Conservation (phyloP, 345 rosid genomes). For the Euphorbia tirucalli region DNA sequence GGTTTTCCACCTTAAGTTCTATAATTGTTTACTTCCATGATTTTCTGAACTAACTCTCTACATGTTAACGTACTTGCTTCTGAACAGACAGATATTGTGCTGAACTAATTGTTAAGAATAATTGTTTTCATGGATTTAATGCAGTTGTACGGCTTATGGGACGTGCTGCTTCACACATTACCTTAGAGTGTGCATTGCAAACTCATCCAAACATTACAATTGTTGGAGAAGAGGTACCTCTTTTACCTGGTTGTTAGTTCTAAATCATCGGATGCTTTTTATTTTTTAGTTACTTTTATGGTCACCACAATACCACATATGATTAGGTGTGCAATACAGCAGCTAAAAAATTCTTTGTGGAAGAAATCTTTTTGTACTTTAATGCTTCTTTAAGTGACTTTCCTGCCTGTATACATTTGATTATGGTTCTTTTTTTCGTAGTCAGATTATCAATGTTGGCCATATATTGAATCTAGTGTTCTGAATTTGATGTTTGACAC, state of each 20-base stretch:
- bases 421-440: neutral
- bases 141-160: constrained; percentile 99
- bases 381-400: neutral
- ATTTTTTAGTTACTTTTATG: neutral
- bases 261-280: neutral
- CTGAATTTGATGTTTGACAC: neutral
- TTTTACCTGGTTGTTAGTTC: neutral
- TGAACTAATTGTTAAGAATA: neutral
- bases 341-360: neutral
- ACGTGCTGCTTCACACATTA: constrained; percentile 98
- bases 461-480: neutral
- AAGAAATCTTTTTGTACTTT: neutral
- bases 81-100: neutral
- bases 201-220: constrained; percentile 93
- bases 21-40: neutral
- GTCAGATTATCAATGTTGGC: neutral
- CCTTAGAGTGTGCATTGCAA: constrained; percentile 95
- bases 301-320: neutral
- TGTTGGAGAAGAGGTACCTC: constrained; percentile 89
- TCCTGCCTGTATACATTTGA: neutral
- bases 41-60: neutral
- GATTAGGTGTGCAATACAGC: neutral
- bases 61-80: neutral
- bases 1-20: neutral
- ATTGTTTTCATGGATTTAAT: constrained; percentile 16